Percentiles rank a stretch among this genome's conserved stretches.
Evolutionary conservation across 129 eudicot genomes (phyloP).

Genomic region (Centella asiatica): DNA sequence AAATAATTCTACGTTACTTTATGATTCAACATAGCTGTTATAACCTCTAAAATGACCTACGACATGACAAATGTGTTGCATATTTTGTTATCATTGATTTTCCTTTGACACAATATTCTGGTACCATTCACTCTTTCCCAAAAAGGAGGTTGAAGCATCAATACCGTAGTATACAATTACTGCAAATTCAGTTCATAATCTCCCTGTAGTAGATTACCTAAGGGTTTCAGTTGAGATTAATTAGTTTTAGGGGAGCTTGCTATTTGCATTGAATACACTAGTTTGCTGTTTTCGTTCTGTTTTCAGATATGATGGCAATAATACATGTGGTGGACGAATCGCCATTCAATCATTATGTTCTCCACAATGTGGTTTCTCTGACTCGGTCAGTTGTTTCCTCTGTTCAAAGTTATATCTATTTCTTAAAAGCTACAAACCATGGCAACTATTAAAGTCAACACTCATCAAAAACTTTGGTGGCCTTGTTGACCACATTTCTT

Average conservation of each 20-base stretch:
- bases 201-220: background rate
- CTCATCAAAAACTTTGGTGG: background rate
- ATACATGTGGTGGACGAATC: slow-evolving; percentile 65
- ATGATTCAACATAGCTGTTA: no score
- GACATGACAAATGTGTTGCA: no score
- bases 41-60: no score
- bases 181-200: background rate
- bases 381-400: slow-evolving; percentile 35
- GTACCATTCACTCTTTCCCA: no score
- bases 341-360: slow-evolving; percentile 88
- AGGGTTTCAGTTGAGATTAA: background rate
- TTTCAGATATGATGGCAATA: slow-evolving; percentile 48
- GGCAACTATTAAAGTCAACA: background rate
- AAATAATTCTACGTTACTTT: no score
- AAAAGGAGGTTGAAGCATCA: background rate
- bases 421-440: background rate
- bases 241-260: no score
- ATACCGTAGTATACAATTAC: background rate
- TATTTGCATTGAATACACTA: background rate
- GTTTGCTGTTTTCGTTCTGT: slow-evolving; percentile 3
- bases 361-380: slow-evolving; percentile 77
- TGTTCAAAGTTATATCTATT: background rate
- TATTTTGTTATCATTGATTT: no score
- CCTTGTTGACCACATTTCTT: background rate
- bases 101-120: no score